phyloP scores from a whole-genome alignment of 352 stramenopile genomes.

The Phytophthora multivora region DNA sequence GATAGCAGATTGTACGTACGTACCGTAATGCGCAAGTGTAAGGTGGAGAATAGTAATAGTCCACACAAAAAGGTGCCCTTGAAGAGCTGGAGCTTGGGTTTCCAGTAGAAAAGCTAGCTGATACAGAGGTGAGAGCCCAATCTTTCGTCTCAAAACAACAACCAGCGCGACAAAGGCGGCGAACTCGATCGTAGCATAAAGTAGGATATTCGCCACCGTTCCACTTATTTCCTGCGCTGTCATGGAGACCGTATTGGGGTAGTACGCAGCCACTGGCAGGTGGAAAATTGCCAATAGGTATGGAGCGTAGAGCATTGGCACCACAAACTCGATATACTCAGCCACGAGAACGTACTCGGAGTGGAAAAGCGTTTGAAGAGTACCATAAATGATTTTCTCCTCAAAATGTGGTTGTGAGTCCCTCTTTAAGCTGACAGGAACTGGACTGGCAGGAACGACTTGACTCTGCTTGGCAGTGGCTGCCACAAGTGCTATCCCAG shows the following conservation, averaged over 20 bases:
- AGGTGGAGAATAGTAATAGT: conserved; percentile 30
- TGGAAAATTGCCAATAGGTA: conserved; percentile 21
- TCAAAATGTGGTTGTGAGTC: not conserved
- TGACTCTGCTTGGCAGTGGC: too few species aligned
- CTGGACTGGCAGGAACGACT: too few species aligned
- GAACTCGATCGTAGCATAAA: conserved; percentile 19
- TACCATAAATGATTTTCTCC: conserved; percentile 1
- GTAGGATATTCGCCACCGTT: conserved; percentile 2
- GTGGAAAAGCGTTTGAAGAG: conserved; percentile 25
- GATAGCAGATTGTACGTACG: not conserved
- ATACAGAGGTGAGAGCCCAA: conserved; percentile 28
- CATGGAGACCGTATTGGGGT: conserved; percentile 17
- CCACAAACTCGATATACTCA: conserved; percentile 34
- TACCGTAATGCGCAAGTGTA: conserved; percentile 33
- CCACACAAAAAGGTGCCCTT: conserved; percentile 29
- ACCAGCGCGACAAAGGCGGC: conserved; percentile 7
- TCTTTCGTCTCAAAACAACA: conserved; percentile 5
- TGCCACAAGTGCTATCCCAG: too few species aligned
- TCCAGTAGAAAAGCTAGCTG: conserved; percentile 45
- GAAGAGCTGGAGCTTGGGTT: conserved; percentile 15
- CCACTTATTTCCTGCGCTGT: not conserved
- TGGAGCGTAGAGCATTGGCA: conserved; percentile 23
- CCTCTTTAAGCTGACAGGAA: not conserved
- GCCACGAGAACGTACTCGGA: conserved; percentile 28
- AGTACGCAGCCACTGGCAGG: conserved; percentile 28